These are phyloP conservation scores for Haplosporangium gracile DNA, from an alignment of 192 early-diverging fungal species.

Conservation along the genomic window DNA sequence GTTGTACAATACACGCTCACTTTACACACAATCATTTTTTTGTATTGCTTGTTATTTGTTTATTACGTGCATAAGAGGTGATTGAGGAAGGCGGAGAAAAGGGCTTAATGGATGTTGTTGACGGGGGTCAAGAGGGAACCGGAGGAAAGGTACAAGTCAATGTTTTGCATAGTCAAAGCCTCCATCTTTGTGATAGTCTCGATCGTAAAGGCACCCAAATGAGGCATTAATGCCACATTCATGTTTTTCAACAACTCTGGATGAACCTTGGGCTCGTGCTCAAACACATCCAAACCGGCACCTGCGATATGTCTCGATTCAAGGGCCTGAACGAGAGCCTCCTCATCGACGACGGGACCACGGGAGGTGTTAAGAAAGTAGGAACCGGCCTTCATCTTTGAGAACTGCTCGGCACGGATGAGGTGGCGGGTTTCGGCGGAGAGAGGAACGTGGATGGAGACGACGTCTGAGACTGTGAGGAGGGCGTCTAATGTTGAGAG, in stretches of 20 bases:
- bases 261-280: constrained; percentile 58
- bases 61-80: not conserved
- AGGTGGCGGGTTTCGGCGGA: constrained; percentile 55
- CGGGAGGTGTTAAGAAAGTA: constrained; percentile 61
- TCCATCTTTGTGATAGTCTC: constrained; percentile 54
- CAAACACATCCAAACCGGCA: constrained; percentile 66
- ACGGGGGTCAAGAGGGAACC: constrained; percentile 57
- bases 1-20: too few relatives aligned
- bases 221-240: constrained; percentile 55
- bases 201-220: constrained; percentile 41
- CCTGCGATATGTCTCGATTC: constrained; percentile 57
- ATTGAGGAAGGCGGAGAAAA: not conserved
- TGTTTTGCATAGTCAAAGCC: constrained; percentile 57
- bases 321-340: constrained; percentile 52
- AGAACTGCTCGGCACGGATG: constrained; percentile 44
- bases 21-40: too few relatives aligned
- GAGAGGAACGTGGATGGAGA: constrained; percentile 51
- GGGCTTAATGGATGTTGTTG: constrained; percentile 13
- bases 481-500: constrained; percentile 28
- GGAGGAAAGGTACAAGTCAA: constrained; percentile 38
- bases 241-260: constrained; percentile 45
- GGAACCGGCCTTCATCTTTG: constrained; percentile 51
- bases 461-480: constrained; percentile 38
- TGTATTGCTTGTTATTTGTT: not conserved
- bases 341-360: constrained; percentile 58